phyloP scores from a whole-genome alignment of 192 early-diverging fungal species.

The Jimgerdemannia lactiflua region DNA sequence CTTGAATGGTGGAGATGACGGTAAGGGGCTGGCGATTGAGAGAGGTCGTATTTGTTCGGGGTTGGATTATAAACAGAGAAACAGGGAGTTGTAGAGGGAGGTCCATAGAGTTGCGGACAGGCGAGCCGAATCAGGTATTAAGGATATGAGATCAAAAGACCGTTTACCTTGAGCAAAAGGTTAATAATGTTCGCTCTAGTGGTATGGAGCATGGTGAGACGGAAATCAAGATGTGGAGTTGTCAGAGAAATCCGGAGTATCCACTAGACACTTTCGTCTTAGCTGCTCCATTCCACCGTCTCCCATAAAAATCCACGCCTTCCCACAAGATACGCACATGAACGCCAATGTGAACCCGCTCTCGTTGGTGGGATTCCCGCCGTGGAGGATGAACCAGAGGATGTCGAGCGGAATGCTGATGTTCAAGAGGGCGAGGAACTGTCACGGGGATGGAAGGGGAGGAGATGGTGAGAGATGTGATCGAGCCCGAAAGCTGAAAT shows the following conservation, averaged over 20 bases:
- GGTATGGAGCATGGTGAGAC: not conserved
- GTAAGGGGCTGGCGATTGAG: slow-evolving; percentile 37
- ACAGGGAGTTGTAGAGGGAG: too few species aligned
- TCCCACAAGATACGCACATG: slow-evolving; percentile 10
- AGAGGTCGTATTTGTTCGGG: not conserved
- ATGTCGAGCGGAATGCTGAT: slow-evolving; percentile 47
- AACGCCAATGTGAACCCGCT: slow-evolving; percentile 32
- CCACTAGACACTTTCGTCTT: too few species aligned
- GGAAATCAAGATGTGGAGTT: too few species aligned
- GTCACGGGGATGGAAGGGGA: not conserved
- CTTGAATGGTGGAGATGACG: slow-evolving; percentile 40
- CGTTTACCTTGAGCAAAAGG: slow-evolving; percentile 33
- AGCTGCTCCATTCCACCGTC: not conserved
- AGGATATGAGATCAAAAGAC: not conserved
- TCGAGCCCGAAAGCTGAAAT: not conserved
- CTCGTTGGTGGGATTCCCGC: slow-evolving; percentile 36
- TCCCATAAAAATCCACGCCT: not conserved
- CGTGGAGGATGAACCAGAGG: slow-evolving; percentile 41
- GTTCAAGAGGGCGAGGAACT: slow-evolving; percentile 45
- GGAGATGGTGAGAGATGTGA: too few species aligned
- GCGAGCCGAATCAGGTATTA: slow-evolving; percentile 19
- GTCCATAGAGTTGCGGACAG: slow-evolving; percentile 20
- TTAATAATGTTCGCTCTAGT: slow-evolving; percentile 34
- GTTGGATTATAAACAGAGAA: too few species aligned
- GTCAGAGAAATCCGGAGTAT: too few species aligned